These are phyloP conservation scores for Rhododendron simsii DNA, from an alignment of 148 eudicot genomes.

Conservation along the genomic window DNA sequence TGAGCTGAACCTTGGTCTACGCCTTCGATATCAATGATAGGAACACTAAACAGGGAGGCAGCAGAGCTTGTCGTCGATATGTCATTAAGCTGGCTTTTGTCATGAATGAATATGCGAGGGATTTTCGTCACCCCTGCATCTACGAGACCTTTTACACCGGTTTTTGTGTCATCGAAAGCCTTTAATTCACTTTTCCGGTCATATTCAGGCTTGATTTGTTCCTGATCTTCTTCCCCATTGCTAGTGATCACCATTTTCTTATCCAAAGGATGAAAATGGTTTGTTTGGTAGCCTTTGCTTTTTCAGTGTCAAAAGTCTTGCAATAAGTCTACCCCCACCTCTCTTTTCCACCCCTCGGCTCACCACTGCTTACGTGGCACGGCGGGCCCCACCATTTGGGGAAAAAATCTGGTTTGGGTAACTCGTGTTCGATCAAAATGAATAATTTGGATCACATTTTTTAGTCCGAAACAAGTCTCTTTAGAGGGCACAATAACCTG, in stretches of 20 bases:
- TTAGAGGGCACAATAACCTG: no score
- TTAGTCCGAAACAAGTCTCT: no score
- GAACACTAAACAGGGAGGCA: slow-evolving; percentile 2
- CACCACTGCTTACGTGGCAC: no score
- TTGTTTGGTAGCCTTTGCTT: no score
- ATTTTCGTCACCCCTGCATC: slow-evolving; percentile 19
- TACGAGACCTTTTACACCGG: slow-evolving; percentile 33
- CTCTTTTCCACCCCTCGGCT: no score
- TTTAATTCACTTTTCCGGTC: background rate
- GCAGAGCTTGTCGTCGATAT: background rate
- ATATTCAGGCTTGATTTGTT: background rate
- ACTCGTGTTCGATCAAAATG: no score
- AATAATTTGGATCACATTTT: no score
- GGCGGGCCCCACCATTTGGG: no score
- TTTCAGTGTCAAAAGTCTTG: no score
- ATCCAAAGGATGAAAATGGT: no score
- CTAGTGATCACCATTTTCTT: background rate
- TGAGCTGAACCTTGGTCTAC: background rate
- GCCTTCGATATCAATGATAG: slow-evolving; percentile 11
- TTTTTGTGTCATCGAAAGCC: slow-evolving; percentile 31
- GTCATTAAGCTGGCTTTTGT: background rate
- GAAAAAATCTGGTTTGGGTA: no score
- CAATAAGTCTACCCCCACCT: no score
- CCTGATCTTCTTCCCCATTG: background rate
- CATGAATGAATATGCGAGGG: slow-evolving; percentile 26